Evolutionary conservation across 2,329 filamentous ascomycete species (phyloP).

Genomic region (Sporothrix luriei): DNA sequence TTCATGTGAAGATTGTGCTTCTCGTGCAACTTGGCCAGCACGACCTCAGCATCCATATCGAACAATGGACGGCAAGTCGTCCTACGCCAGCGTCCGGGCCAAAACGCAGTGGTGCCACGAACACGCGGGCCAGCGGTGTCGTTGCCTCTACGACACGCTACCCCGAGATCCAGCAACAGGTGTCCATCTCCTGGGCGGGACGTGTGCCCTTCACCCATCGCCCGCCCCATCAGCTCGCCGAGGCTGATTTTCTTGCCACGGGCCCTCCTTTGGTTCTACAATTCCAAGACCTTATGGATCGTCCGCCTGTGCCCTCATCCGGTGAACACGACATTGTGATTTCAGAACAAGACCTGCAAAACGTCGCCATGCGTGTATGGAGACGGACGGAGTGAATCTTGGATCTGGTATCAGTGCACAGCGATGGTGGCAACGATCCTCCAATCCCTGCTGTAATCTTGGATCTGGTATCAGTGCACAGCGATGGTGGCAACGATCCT

Average conservation of each 20-base stretch:
- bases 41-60: background rate
- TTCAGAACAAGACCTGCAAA: background rate
- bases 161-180: background rate
- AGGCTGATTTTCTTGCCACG: background rate
- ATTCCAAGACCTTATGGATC: background rate
- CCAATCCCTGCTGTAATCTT: background rate
- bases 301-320: background rate
- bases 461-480: too few species aligned
- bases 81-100: background rate
- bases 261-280: background rate
- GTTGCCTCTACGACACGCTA: background rate
- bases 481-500: too few species aligned
- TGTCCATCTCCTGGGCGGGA: background rate
- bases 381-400: background rate
- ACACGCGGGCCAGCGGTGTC: background rate
- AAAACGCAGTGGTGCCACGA: background rate
- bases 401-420: too few species aligned
- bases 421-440: too few species aligned
- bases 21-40: background rate
- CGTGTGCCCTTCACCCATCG: background rate
- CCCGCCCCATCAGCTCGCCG: background rate
- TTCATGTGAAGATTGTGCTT: background rate
- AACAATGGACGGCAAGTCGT: background rate
- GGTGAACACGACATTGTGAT: slow-evolving; percentile 1
- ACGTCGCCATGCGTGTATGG: background rate